These are phyloP conservation scores for Colletotrichum karsti DNA, from an alignment of 2,329 filamentous ascomycete genomes.

Conservation along the genomic window DNA sequence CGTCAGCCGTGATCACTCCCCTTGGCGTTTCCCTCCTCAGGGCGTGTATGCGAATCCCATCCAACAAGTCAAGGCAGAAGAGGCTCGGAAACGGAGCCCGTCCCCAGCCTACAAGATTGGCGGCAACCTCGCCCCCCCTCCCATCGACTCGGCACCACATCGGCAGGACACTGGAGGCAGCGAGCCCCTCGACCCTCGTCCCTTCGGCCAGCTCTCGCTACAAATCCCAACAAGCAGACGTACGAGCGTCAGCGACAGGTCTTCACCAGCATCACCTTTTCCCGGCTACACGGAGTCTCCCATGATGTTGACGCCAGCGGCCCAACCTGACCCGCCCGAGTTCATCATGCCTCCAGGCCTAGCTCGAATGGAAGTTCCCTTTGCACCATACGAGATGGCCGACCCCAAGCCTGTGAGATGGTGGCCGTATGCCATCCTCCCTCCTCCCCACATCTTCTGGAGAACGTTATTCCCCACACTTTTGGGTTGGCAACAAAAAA, in stretches of 20 bases:
- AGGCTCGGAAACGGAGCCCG: slow-evolving; percentile 36
- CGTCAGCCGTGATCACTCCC: slow-evolving; percentile 18
- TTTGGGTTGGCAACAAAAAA: slow-evolving; percentile 82
- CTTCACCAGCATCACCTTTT: slow-evolving; percentile 69
- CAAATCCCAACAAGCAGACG: slow-evolving; percentile 58
- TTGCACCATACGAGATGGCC: slow-evolving; percentile 51
- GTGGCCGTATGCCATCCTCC: slow-evolving; percentile 83
- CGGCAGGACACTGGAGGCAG: slow-evolving; percentile 8
- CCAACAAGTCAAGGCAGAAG: slow-evolving; percentile 17
- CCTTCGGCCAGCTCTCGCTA: slow-evolving; percentile 44
- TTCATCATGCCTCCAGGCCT: slow-evolving; percentile 59
- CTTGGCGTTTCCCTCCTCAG: slow-evolving; percentile 16
- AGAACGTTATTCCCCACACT: slow-evolving; percentile 88
- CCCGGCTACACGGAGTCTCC: slow-evolving; percentile 73
- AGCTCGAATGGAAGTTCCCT: slow-evolving; percentile 54
- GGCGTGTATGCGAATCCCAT: slow-evolving; percentile 10
- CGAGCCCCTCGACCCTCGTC: not conserved
- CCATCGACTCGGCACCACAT: slow-evolving; percentile 31
- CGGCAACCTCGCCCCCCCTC: slow-evolving; percentile 52
- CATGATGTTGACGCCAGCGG: slow-evolving; percentile 49
- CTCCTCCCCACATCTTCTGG: slow-evolving; percentile 75
- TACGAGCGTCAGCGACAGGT: slow-evolving; percentile 51
- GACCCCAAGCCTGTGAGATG: slow-evolving; percentile 65
- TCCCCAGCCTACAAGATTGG: slow-evolving; percentile 45
- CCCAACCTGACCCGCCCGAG: slow-evolving; percentile 56